Base-by-base conservation (phyloP, 345 rosid genomes). In the Citrus cavaleriei region DNA sequence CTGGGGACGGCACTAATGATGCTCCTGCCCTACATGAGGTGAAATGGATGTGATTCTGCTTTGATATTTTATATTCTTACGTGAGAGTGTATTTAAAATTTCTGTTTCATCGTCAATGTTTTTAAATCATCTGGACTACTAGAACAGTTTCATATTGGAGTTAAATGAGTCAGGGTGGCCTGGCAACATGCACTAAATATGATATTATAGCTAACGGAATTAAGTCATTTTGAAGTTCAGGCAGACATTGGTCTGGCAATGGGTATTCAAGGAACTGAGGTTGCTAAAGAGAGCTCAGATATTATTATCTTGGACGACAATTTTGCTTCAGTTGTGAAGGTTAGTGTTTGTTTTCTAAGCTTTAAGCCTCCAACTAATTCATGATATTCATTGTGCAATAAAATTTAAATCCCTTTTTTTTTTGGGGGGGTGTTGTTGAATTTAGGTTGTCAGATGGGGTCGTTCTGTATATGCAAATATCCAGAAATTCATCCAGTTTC, bases 241-340 rank as follows among this genome's bases (percentile, higher is more conserved):
- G 99, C 99, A 18, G 98, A 96, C 83, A 92, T 96, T 74, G 99
- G 99, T 81, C 97, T 96, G 73, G 83, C 99, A 51, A 96, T 96
- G 99, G 99, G 99, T 79, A 96, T 96, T 77, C 91, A 88, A 87
- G 99, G 99, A 73, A 96, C 99, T 3, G 99, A 96, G 87, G 99
- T 96, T 65, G 99, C 99, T 2, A 96, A 96, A 77, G 99, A 96
- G 87, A 96, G 91, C 86, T 96, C 99, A 2, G 99, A 96, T 81
- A 94, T 96, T 76, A 94, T 96, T 80, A 96, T 96, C 49, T 78
- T 96, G 88, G 99, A 96, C 77, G 99, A 96, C 79, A 85, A 96
- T 86, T 96, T 96, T 85, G 81, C 93, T 78, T 93, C 99, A 5
- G 97, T 96, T 84, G 99, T 96, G 65, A 96, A 96, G 98, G 99